phyloP scores from a whole-genome alignment of 78 protist genomes.

The Pirum gemmata region DNA sequence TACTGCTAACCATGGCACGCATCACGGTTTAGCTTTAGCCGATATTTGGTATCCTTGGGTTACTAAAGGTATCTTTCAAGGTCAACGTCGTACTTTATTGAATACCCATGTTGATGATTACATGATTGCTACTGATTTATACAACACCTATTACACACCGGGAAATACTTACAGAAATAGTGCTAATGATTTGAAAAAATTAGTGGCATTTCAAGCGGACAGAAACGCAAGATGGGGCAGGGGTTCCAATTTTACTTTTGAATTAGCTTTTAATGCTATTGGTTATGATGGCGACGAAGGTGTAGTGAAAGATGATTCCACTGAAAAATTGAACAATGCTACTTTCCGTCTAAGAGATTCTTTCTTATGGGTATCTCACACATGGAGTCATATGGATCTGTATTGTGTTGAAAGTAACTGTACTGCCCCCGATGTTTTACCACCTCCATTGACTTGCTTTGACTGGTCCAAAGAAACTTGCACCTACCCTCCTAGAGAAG shows the following conservation, averaged over 20 bases:
- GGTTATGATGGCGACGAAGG: background rate
- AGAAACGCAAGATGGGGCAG: background rate
- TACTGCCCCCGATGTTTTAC: background rate
- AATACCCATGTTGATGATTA: slow-evolving; percentile 24
- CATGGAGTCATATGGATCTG: slow-evolving; percentile 36
- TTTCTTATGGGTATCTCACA: slow-evolving; percentile 36
- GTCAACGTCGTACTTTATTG: slow-evolving; percentile 8
- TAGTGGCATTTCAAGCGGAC: background rate
- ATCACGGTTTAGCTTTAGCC: background rate
- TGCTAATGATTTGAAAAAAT: background rate
- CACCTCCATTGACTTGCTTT: background rate
- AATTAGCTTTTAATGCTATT: background rate
- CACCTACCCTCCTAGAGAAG: background rate
- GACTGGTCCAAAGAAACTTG: background rate
- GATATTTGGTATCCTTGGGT: slow-evolving; percentile 14
- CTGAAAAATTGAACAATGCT: background rate
- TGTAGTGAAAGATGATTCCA: background rate
- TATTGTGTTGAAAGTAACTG: slow-evolving; percentile 18
- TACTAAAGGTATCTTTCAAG: background rate
- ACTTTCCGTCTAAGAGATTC: background rate
- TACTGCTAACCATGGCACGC: background rate
- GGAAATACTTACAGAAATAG: background rate
- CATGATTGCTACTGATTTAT: background rate
- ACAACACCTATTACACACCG: background rate
- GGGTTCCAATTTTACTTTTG: slow-evolving; percentile 27